These are phyloP conservation scores for Pseudogymnoascus destructans DNA, from an alignment of 2,329 filamentous ascomycete species.

Conservation along the genomic window DNA sequence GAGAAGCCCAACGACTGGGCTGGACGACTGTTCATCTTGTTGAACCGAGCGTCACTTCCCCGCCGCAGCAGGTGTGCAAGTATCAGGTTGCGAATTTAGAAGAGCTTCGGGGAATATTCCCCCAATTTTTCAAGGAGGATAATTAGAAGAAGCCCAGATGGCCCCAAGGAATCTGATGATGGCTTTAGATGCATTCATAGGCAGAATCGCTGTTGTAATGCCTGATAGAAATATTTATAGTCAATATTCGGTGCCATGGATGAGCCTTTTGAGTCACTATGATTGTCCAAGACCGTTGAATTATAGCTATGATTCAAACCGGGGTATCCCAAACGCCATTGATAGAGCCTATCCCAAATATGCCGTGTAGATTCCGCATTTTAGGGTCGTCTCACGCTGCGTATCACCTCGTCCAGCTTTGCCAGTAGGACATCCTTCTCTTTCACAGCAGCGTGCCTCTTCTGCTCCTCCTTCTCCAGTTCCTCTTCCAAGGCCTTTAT, in stretches of 20 bases:
- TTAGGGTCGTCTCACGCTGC: conserved; percentile 46
- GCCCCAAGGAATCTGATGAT: not conserved
- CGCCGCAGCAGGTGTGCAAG: conserved; percentile 51
- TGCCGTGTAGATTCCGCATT: too few species aligned
- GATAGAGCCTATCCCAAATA: not conserved
- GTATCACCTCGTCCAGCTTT: conserved; percentile 48
- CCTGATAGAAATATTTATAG: not conserved
- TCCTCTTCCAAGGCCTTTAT: conserved; percentile 54
- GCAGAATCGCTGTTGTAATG: not conserved
- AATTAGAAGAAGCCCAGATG: not conserved
- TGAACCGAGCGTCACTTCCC: conserved; percentile 56
- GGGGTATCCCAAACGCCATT: conserved; percentile 8
- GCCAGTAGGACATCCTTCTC: conserved; percentile 49
- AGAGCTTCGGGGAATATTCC: conserved; percentile 64
- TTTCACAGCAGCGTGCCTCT: conserved; percentile 48
- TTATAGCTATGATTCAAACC: not conserved
- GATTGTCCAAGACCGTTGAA: not conserved
- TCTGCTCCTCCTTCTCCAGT: conserved; percentile 47
- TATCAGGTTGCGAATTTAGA: conserved; percentile 64
- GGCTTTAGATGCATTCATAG: not conserved
- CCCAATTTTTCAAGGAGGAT: conserved; percentile 65
- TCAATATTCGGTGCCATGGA: not conserved
- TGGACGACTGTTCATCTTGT: conserved; percentile 83
- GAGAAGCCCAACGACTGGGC: conserved; percentile 60
- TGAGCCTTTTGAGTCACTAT: not conserved